phyloP scores from a whole-genome alignment of 2,329 filamentous ascomycete genomes.

The Lasiodiplodia theobromae region DNA sequence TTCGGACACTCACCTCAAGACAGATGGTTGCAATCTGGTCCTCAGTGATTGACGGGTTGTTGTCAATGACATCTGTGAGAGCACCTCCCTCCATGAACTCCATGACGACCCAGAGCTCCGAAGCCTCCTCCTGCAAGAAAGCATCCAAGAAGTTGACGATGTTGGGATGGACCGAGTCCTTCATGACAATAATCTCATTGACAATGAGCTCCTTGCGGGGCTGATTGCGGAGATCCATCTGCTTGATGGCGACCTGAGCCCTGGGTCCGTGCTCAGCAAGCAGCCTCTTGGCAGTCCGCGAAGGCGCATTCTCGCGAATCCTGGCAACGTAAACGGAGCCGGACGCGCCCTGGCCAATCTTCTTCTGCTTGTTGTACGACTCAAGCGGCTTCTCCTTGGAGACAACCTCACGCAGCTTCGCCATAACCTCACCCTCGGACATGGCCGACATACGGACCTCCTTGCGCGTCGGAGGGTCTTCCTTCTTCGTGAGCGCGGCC shows the following conservation, averaged over 20 bases:
- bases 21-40: constrained; percentile 98
- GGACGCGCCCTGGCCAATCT: constrained; percentile 97
- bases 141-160: constrained; percentile 99
- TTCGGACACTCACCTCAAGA: constrained; percentile 73
- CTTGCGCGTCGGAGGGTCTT: constrained; percentile 74
- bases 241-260: constrained; percentile 96
- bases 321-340: constrained; percentile 98
- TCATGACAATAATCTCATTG: constrained; percentile 99
- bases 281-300: constrained; percentile 78
- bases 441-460: constrained; percentile 99
- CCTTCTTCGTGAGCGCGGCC: constrained; percentile 80
- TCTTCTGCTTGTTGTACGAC: constrained; percentile 99
- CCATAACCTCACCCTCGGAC: constrained; percentile 97
- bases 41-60: constrained; percentile 91
- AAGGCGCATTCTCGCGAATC: constrained; percentile 87
- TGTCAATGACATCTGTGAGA: constrained; percentile 97
- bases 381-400: constrained; percentile 94
- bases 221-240: constrained; percentile 98
- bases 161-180: constrained; percentile 96
- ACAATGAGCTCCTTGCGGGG: constrained; percentile 98
- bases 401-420: constrained; percentile 89
- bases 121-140: constrained; percentile 91
- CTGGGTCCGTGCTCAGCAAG: constrained; percentile 80
- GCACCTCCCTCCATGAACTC: constrained; percentile 99
- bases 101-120: constrained; percentile 99